Base-by-base conservation (phyloP, 1,139 yeast genomes). In the Kodamaea fungicola region DNA sequence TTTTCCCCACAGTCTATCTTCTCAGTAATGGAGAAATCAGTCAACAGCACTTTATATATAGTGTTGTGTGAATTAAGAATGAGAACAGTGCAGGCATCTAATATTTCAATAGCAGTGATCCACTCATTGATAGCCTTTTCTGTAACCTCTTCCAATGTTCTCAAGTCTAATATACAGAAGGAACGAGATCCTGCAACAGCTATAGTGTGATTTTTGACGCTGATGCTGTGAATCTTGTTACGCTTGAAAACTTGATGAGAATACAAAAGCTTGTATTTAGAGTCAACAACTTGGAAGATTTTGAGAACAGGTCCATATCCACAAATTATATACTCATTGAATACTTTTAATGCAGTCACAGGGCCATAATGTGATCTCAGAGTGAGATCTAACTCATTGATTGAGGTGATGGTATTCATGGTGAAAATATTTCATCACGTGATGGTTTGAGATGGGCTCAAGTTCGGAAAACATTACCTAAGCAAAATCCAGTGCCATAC, bases 31-130 rank as follows among this genome's bases (percentile, higher is more conserved):
- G 52, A 45, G 23, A 54, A 50, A 3, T 42, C 31, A 25, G 47
- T 13, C 6, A 73, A 37, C 37, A 75, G 74, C 4, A 81, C 55
- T 21, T 70, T 58, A 31, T 80, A 59, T 2, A 92, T 76, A 28
- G 76, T 73, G 54, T 92, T 90, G 55, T 90, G 97, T 2, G 97
- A 87, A 0, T 90, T 87, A 39, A 89, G 68, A 19, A 87, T 52
- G 46, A 76, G 76, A 0, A 75, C 49, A 2, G 62, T 54, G 2
- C 55, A 45, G 0, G 60, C 61, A 34, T 67, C 59, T 21, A 55
- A 43, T 47, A 84, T 80, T 36, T 71, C 79, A 10, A 77, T 74
- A 19, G 79, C 62, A 26, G 80, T 71, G 42, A 90, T 79, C 96
- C 97, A 89, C 57, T 89, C 96, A 41, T 78, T 76, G 31, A 78